Conservation (phyloP, 495 filamentous ascomycete species). For the Xylaria palmicola region DNA sequence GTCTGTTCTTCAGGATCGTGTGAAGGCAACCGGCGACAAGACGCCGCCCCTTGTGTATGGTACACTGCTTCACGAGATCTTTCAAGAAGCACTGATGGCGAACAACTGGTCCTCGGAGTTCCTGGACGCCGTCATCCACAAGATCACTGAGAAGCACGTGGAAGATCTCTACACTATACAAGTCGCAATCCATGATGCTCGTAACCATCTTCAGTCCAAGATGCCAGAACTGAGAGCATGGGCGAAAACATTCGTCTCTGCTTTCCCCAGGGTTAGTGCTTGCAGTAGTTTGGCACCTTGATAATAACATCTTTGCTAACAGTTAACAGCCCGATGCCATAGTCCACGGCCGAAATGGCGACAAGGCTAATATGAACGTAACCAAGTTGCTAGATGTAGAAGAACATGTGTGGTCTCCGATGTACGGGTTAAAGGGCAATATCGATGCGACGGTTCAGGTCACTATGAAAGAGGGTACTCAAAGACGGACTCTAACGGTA, state of each 20-base stretch:
- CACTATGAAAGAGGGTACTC: slow-evolving; percentile 65
- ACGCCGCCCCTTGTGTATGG: slow-evolving; percentile 82
- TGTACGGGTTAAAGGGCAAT: slow-evolving; percentile 95
- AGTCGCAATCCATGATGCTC: slow-evolving; percentile 66
- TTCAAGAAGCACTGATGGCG: slow-evolving; percentile 81
- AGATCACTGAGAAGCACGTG: slow-evolving; percentile 66
- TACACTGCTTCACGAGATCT: slow-evolving; percentile 87
- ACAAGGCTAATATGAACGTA: slow-evolving; percentile 73
- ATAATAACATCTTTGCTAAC: slow-evolving; percentile 19
- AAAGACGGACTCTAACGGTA: slow-evolving; percentile 69
- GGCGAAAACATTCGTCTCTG: slow-evolving; percentile 76
- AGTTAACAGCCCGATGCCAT: slow-evolving; percentile 59
- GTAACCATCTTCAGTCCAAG: slow-evolving; percentile 74
- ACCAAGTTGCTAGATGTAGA: slow-evolving; percentile 95
- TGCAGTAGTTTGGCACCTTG: neutral
- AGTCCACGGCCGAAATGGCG: slow-evolving; percentile 76
- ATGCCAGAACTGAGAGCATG: slow-evolving; percentile 74
- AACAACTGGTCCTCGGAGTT: slow-evolving; percentile 77
- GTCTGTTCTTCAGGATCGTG: slow-evolving; percentile 87
- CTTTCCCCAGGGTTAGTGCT: slow-evolving; percentile 62
- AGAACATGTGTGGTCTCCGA: slow-evolving; percentile 96
- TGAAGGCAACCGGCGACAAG: slow-evolving; percentile 80
- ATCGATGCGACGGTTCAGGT: slow-evolving; percentile 97
- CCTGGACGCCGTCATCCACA: slow-evolving; percentile 61
- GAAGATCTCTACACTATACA: slow-evolving; percentile 85